Conservation (phyloP, 2,329 filamentous ascomycete genomes). For the Aphanoascus verrucosus region DNA sequence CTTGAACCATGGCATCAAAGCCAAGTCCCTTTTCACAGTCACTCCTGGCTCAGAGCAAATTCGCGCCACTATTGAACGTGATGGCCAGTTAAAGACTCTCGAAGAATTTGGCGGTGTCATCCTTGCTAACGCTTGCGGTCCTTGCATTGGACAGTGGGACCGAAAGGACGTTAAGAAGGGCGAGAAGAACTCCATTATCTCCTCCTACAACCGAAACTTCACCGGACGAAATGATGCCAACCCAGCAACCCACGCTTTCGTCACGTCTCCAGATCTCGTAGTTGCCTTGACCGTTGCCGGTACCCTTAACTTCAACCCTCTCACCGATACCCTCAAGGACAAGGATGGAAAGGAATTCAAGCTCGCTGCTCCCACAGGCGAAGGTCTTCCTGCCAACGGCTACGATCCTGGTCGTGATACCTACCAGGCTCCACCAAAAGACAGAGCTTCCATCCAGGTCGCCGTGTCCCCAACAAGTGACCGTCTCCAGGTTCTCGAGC, state of each 20-base stretch:
- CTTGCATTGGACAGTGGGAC: conserved; percentile 93
- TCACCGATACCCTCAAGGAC: conserved; percentile 84
- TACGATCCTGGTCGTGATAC: conserved; percentile 89
- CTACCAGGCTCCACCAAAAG: conserved; percentile 84
- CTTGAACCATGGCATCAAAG: conserved; percentile 82
- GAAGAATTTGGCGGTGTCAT: conserved; percentile 94
- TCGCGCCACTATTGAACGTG: conserved; percentile 78
- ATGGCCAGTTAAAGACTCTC: conserved; percentile 85
- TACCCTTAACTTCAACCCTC: conserved; percentile 82
- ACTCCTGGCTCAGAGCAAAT: conserved; percentile 97
- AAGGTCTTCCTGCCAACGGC: conserved; percentile 66
- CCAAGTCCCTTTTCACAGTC: conserved; percentile 86
- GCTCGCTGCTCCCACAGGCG: conserved; percentile 67
- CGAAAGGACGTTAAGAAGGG: conserved; percentile 90
- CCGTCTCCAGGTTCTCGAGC: conserved; percentile 81
- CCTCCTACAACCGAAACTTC: conserved; percentile 99
- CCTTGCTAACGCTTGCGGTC: conserved; percentile 87
- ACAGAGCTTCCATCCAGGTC: conserved; percentile 63
- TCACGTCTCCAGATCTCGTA: conserved; percentile 80
- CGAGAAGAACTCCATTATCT: conserved; percentile 89
- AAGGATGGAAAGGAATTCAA: conserved; percentile 95
- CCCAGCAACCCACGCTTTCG: conserved; percentile 87
- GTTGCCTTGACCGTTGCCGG: conserved; percentile 78
- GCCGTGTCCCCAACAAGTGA: conserved; percentile 80
- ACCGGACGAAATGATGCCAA: conserved; percentile 95